Conservation (phyloP, 202 grass and related monocot genomes). For the Saccharum hybrid region DNA sequence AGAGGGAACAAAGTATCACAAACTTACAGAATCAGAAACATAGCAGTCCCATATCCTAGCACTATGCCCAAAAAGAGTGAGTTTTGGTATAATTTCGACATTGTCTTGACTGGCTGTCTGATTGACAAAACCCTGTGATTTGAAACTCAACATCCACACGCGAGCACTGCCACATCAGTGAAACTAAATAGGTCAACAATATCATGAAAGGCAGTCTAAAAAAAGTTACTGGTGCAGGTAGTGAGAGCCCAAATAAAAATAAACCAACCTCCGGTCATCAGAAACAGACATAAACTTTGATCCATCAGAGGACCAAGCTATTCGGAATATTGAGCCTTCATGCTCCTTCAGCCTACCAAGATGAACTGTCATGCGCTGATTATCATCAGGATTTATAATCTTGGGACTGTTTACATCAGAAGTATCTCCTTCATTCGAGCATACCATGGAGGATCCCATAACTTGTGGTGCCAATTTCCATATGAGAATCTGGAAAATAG, state of each 20-base stretch:
- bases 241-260: conserved; percentile 2
- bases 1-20: background rate
- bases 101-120: conserved; percentile 5
- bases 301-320: conserved; percentile 82
- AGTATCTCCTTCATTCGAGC: background rate
- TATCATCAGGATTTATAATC: conserved; percentile 17
- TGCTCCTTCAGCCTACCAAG: conserved; percentile 71
- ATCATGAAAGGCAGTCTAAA: conserved; percentile 18
- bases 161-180: conserved; percentile 80
- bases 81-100: conserved; percentile 45
- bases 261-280: conserved; percentile 76
- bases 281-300: conserved; percentile 90
- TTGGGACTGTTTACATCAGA: background rate
- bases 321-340: conserved; percentile 89
- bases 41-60: conserved; percentile 97
- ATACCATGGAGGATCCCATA: conserved; percentile 13
- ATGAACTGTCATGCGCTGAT: conserved; percentile 48
- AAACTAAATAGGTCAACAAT: conserved; percentile 38
- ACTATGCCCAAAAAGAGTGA: conserved; percentile 82
- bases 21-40: conserved; percentile 83
- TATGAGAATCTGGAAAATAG: conserved; percentile 65
- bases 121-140: conserved; percentile 37
- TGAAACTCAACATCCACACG: conserved; percentile 60
- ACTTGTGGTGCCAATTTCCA: conserved; percentile 62
- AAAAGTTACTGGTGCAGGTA: background rate